A percentile compares a stretch with the other conserved stretches of the same genome.
phyloP scores from a whole-genome alignment of 2,329 filamentous ascomycete genomes.

The Reticulascus tulasneorum region DNA sequence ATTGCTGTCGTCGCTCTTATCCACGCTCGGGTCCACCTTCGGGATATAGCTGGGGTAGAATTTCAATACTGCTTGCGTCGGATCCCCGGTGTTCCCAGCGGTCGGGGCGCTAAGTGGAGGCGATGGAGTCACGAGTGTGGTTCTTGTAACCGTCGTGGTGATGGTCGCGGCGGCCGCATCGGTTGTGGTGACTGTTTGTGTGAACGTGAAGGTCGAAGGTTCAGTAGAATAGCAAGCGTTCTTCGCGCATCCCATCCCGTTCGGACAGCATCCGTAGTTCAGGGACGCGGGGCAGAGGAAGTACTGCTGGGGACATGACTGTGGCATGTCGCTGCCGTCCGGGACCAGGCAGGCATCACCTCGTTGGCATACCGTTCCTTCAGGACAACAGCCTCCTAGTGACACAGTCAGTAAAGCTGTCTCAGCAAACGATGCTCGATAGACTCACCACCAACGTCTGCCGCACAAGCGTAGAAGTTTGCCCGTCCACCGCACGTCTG shows the following conservation, averaged over 20 bases:
- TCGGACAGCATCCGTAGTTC: conserved; percentile 50
- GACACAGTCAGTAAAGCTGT: conserved; percentile 2
- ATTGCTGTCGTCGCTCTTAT: conserved; percentile 19
- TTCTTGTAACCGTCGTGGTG: conserved; percentile 35
- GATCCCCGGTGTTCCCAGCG: conserved; percentile 18
- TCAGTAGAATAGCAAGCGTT: conserved; percentile 44
- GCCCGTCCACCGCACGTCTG: conserved; percentile 30
- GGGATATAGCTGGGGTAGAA: conserved; percentile 39
- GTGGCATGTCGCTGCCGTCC: conserved; percentile 33
- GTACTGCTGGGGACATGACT: conserved; percentile 39
- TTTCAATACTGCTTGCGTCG: conserved; percentile 33
- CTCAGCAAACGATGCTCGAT: conserved; percentile 12
- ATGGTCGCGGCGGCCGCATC: conserved; percentile 31
- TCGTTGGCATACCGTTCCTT: conserved; percentile 39
- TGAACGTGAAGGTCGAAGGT: conserved; percentile 40
- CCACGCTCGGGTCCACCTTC: conserved; percentile 32
- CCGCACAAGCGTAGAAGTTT: conserved; percentile 37
- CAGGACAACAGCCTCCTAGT: conserved; percentile 41
- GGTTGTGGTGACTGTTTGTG: conserved; percentile 41
- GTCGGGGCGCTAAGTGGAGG: conserved; percentile 22
- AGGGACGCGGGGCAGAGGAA: conserved; percentile 47
- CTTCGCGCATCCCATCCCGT: conserved; percentile 44
- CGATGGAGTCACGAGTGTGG: conserved; percentile 34
- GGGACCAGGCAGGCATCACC: conserved; percentile 38
- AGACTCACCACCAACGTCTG: conserved; percentile 29